Evolutionary conservation across 1,284 basidiomycete species (phyloP).

Genomic region (Leccinum cinnamomeum): DNA sequence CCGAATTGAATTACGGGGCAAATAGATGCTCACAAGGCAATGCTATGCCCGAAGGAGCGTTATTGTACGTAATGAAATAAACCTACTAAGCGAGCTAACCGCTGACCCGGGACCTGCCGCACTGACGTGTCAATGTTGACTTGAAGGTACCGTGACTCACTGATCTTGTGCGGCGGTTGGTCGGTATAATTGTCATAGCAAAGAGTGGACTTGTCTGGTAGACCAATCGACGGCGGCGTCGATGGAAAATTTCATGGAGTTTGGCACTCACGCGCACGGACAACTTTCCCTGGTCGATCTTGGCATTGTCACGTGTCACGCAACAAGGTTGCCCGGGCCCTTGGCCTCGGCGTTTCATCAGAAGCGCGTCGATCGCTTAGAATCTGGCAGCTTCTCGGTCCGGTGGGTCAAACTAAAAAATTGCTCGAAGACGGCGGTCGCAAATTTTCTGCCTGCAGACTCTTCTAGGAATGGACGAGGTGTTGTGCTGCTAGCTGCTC

Average conservation of each 20-base stretch:
- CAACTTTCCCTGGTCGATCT: not conserved
- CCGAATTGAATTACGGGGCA: conserved; percentile 18
- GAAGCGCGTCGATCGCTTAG: not conserved
- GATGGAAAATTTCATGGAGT: not conserved
- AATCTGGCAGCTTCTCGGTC: not conserved
- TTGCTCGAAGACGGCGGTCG: not conserved
- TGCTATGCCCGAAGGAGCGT: conserved; percentile 1
- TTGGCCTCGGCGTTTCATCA: not conserved
- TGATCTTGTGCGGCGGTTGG: not conserved
- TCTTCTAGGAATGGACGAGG: not conserved
- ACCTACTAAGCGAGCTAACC: not conserved
- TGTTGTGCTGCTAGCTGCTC: not conserved
- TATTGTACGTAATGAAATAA: conserved; percentile 2
- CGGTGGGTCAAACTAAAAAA: not conserved
- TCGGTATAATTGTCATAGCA: not conserved
- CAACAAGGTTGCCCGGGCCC: not conserved
- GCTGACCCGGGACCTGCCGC: not conserved
- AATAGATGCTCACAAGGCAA: conserved; percentile 26
- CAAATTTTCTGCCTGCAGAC: not conserved
- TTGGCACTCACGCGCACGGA: not conserved
- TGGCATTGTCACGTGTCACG: not conserved
- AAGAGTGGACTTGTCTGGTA: not conserved
- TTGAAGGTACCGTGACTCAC: not conserved
- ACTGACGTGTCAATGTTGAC: not conserved
- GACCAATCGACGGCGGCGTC: not conserved